Evolutionary conservation across 2,329 filamentous ascomycete genomes (phyloP).

Genomic region (Exophiala xenobiotica): DNA sequence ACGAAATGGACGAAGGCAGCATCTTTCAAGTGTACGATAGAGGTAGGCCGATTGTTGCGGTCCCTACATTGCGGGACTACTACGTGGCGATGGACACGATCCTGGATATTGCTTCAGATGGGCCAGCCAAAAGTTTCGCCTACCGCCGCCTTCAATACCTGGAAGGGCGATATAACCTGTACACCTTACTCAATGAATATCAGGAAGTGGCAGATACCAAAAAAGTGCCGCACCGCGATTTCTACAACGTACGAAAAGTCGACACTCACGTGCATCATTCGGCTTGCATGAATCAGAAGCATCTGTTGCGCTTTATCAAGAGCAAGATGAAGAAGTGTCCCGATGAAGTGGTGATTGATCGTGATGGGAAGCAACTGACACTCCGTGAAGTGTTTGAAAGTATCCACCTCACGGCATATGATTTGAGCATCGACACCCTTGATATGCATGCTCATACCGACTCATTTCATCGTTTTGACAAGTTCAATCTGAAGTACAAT

Average conservation of each 20-base stretch:
- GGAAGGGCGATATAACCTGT: conserved; percentile 95
- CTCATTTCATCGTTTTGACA: conserved; percentile 97
- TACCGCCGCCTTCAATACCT: conserved; percentile 92
- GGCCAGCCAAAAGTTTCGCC: conserved; percentile 94
- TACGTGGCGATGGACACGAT: conserved; percentile 92
- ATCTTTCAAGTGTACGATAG: conserved; percentile 87
- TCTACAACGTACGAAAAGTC: conserved; percentile 98
- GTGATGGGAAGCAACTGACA: conserved; percentile 89
- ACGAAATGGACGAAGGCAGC: conserved; percentile 75
- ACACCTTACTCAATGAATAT: conserved; percentile 90
- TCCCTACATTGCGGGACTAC: conserved; percentile 92
- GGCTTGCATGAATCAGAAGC: conserved; percentile 99
- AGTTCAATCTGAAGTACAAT: conserved; percentile 99
- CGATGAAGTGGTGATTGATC: conserved; percentile 86
- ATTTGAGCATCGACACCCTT: conserved; percentile 94
- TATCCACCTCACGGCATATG: conserved; percentile 95
- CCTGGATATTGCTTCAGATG: conserved; percentile 86
- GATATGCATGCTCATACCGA: conserved; percentile 99
- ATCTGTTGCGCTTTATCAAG: conserved; percentile 96
- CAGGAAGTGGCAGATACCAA: conserved; percentile 98
- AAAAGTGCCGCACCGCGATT: conserved; percentile 94
- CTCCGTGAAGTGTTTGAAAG: conserved; percentile 92
- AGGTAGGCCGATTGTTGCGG: conserved; percentile 69
- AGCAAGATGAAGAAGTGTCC: conserved; percentile 99
- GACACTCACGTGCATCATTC: conserved; percentile 99